Percentiles rank a stretch among this genome's conserved stretches.
These are phyloP conservation scores for Trebouxiophyceae sp. DNA, from an alignment of 163 green algal genomes.

Conservation along the genomic window DNA sequence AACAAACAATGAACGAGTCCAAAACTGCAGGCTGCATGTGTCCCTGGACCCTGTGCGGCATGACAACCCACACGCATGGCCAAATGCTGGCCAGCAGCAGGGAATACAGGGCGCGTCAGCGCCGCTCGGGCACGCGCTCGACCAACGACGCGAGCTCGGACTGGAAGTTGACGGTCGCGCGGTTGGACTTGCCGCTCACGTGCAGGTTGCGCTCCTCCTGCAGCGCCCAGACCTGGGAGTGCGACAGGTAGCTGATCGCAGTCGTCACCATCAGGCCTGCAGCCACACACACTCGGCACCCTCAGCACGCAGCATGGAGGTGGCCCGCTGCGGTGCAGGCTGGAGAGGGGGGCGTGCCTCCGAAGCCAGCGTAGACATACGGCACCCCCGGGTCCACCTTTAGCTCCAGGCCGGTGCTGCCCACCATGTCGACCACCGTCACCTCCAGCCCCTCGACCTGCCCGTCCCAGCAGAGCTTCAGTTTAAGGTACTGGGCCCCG, in stretches of 20 bases:
- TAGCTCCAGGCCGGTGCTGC: conserved; percentile 79
- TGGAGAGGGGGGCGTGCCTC: conserved; percentile 18
- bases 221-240: conserved; percentile 90
- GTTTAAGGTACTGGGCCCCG: no score
- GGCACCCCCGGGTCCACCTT: conserved; percentile 94
- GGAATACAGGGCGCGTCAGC: no score
- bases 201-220: conserved; percentile 66
- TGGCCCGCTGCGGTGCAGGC: no score
- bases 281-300: no score
- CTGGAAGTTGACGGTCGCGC: conserved; percentile 72
- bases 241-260: conserved; percentile 86
- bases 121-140: conserved; percentile 58
- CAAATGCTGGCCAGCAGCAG: no score
- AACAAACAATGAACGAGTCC: no score
- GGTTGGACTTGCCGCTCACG: conserved; percentile 79
- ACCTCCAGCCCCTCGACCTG: conserved; percentile 63
- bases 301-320: no score
- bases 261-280: conserved; percentile 90
- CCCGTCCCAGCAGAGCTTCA: neutral
- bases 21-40: no score
- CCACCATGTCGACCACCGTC: conserved; percentile 60
- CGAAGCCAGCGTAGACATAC: conserved; percentile 86
- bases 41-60: no score
- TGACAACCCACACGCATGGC: no score
- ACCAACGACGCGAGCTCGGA: conserved; percentile 70